Percentiles rank a stretch among this genome's conserved stretches.
These are phyloP conservation scores for Triangularia setosa DNA, from an alignment of 2,329 filamentous ascomycete species.

Conservation along the genomic window DNA sequence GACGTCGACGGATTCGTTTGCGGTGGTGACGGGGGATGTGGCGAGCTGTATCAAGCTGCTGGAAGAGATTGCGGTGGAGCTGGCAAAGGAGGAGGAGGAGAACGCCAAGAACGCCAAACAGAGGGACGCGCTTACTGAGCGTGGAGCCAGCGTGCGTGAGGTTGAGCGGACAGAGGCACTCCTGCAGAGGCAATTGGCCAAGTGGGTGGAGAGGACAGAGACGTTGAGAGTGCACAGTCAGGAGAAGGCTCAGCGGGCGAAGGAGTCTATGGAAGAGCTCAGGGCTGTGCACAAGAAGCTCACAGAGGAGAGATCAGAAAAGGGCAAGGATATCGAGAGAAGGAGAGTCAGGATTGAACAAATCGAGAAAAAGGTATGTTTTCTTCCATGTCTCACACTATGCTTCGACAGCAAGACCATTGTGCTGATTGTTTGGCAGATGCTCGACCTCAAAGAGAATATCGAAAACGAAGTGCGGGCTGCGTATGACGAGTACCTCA, in stretches of 20 bases:
- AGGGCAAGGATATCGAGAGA: conserved; percentile 88
- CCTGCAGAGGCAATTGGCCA: conserved; percentile 76
- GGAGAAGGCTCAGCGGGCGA: conserved; percentile 75
- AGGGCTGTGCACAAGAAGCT: conserved; percentile 73
- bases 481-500: conserved; percentile 90
- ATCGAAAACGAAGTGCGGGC: conserved; percentile 91
- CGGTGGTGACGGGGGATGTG: conserved; percentile 79
- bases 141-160: conserved; percentile 84
- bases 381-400: not conserved
- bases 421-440: conserved; percentile 52
- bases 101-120: conserved; percentile 74
- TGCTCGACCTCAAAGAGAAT: conserved; percentile 95
- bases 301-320: conserved; percentile 79
- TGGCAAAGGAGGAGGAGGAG: conserved; percentile 89
- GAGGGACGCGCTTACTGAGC: conserved; percentile 80
- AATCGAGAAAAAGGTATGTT: conserved; percentile 90
- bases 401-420: not conserved
- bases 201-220: conserved; percentile 83
- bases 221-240: conserved; percentile 76
- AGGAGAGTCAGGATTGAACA: conserved; percentile 92
- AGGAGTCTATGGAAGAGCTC: conserved; percentile 86
- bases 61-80: conserved; percentile 78
- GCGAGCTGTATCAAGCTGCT: conserved; percentile 83
- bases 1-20: conserved; percentile 86
- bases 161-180: conserved; percentile 85